phyloP scores from a whole-genome alignment of 2,329 filamentous ascomycete genomes.

The Pseudopithomyces maydicus region DNA sequence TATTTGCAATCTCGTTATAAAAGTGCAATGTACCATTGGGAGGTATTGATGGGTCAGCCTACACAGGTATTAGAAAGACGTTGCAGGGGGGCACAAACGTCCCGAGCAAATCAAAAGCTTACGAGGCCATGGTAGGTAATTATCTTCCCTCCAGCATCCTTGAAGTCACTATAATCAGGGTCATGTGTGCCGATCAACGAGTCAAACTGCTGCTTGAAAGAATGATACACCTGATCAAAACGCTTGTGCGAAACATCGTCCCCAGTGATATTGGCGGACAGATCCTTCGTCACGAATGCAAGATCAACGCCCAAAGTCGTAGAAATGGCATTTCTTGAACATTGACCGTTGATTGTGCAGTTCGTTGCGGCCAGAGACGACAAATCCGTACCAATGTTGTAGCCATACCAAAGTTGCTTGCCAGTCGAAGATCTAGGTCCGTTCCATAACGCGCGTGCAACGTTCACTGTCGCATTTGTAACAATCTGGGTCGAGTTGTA shows the following conservation, averaged over 20 bases:
- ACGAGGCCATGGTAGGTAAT: conserved; percentile 17
- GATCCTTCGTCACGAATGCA: neutral
- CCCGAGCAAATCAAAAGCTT: neutral
- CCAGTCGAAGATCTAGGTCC: too few relatives aligned
- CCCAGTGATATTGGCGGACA: neutral
- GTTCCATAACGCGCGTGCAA: too few relatives aligned
- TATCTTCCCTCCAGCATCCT: conserved; percentile 15
- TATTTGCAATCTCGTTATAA: neutral
- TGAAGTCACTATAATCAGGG: conserved; percentile 15
- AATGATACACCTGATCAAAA: neutral
- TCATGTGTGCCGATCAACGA: neutral
- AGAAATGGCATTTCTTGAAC: too few relatives aligned
- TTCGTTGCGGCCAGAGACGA: neutral
- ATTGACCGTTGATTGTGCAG: too few relatives aligned
- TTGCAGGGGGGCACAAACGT: too few relatives aligned
- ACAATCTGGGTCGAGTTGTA: too few relatives aligned
- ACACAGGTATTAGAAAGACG: neutral
- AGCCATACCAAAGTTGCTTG: conserved; percentile 14
- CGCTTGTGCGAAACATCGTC: conserved; percentile 1
- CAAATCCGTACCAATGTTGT: neutral
- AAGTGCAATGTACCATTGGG: neutral
- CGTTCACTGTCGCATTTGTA: too few relatives aligned
- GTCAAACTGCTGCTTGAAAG: neutral
- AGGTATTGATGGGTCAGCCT: neutral
- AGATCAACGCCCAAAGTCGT: neutral